Evolutionary conservation across 768 basidiomycete species (phyloP), one percentile per base, ranked within the genome.

Genomic region (Leucosporidium scottii): DNA sequence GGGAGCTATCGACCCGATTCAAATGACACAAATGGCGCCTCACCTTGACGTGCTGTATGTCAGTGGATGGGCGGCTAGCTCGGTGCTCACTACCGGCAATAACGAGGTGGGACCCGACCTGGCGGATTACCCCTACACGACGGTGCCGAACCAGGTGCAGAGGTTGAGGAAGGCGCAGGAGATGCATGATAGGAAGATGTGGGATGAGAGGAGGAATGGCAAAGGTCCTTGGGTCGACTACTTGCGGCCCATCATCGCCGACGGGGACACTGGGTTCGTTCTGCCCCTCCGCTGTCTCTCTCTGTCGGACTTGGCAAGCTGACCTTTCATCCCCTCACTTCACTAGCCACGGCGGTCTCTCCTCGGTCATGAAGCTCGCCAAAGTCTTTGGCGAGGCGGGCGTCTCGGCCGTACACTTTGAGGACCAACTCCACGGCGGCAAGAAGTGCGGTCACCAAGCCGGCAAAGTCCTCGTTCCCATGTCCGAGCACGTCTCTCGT

Each of bases 341-440:
- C 39, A 30, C 39, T 65, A 93, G 92, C 39, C 93, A 94, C 74
- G 93, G 93, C 58, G 92, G 92, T 23, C 82, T 87, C n/a, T 91
- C 91, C 25, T 84, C 91, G 20, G 89, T 94, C 60, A 91, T 97
- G 88, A 97, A 96, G 80, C 83, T 97, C 12, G 85, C 85, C 48
- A 97, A 96, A 76, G 82, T 93, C 27, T 94, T 97, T 74, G 93
- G 90, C n/a, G 93, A 96, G 81, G 88, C 89, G 84, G 93, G 93
- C 30, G 89, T 90, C 20, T 84, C 93, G 13, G 93, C 84, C 21
- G 88, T 97, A 59, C 93, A 97, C 78, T 78, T 96, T 27, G 93
- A 97, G 77, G 93, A 97, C 78, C 91, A 94, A 76, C 82, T 94
- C 10, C 90, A 93, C 70, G 93, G 93, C 36, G 90, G 90, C 31